Conservation (phyloP, 2,329 filamentous ascomycete species). For the Trichoderma afroharzianum region DNA sequence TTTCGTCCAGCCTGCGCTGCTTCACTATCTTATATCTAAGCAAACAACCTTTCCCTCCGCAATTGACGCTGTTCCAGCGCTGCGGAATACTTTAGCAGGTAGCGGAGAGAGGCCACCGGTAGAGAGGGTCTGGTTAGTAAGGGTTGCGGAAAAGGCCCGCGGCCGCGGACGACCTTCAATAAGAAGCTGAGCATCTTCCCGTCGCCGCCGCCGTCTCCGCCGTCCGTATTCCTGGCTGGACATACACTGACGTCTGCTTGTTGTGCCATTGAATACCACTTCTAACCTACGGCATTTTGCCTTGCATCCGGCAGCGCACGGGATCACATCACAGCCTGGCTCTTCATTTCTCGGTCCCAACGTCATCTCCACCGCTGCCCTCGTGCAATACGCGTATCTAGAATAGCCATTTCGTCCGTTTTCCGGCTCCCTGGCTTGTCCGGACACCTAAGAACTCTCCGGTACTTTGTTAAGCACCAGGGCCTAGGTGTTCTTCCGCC, state of each 20-base stretch:
- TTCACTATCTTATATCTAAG: background rate
- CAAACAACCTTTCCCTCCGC: background rate
- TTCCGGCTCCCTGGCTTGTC: constrained; percentile 5
- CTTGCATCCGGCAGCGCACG: background rate
- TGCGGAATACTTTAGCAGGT: background rate
- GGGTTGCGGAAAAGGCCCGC: background rate
- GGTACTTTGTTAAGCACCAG: background rate
- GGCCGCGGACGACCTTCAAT: constrained; percentile 1
- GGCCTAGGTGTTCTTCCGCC: background rate
- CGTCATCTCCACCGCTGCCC: constrained; percentile 9
- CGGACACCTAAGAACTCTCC: constrained; percentile 12
- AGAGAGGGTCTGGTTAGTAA: background rate
- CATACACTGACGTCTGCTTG: background rate
- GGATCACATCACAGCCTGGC: background rate
- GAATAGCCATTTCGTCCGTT: constrained; percentile 4
- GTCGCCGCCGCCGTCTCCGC: constrained; percentile 8
- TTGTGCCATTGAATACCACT: background rate
- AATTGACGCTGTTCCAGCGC: background rate
- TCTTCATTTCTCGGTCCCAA: constrained; percentile 1
- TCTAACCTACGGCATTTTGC: background rate
- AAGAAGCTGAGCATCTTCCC: background rate
- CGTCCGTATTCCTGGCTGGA: background rate
- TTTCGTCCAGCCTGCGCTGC: background rate
- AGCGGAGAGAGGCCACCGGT: background rate
- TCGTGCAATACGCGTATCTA: constrained; percentile 8